A percentile compares a stretch with the other conserved stretches of the same genome.
These are phyloP conservation scores for Alternaria sp. DNA, from an alignment of 2,329 filamentous ascomycete genomes.

Conservation along the genomic window DNA sequence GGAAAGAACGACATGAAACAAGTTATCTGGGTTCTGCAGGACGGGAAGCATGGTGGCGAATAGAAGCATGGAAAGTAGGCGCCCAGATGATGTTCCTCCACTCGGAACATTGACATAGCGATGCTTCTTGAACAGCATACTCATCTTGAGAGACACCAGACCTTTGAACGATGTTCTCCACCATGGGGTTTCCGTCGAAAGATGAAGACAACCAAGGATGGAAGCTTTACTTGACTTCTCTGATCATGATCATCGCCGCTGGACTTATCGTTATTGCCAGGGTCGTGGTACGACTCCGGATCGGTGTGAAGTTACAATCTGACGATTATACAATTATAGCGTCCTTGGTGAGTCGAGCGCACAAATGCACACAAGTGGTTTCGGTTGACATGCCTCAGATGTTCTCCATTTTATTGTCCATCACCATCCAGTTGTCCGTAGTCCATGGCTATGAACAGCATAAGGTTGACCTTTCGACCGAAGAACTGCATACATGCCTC, in stretches of 20 bases:
- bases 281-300: not conserved
- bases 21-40: not conserved
- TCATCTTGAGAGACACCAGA: not conserved
- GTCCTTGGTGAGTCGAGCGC: not conserved
- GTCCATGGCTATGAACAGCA: too few relatives aligned
- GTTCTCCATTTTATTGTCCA: not conserved
- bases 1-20: not conserved
- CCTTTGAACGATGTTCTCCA: not conserved
- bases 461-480: too few relatives aligned
- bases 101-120: not conserved
- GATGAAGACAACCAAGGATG: not conserved
- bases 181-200: not conserved
- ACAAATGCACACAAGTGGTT: not conserved
- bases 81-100: not conserved
- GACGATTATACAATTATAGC: not conserved
- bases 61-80: not conserved
- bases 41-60: not conserved
- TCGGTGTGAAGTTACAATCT: not conserved
- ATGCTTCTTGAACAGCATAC: too few relatives aligned
- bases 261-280: not conserved
- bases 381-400: not conserved
- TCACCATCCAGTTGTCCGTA: too few relatives aligned
- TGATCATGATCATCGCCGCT: not conserved
- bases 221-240: not conserved
- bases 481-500: too few relatives aligned